phyloP scores from a whole-genome alignment of 495 filamentous ascomycete genomes.

The Bacidia rubella region DNA sequence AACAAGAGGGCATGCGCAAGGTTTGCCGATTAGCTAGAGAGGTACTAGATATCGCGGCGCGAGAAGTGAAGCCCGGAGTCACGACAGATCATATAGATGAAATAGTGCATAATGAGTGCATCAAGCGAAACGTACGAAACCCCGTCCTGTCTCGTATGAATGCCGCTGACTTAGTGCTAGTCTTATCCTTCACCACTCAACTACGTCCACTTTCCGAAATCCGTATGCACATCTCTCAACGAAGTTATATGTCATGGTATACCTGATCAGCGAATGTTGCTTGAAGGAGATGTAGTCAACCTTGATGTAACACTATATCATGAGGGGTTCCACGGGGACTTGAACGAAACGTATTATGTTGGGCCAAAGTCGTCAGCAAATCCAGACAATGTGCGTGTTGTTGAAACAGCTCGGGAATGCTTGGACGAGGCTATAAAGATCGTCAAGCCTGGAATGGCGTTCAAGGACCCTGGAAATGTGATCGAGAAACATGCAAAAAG shows the following conservation, averaged over 20 bases:
- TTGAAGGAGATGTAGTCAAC: conserved; percentile 82
- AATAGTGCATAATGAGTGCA: conserved; percentile 86
- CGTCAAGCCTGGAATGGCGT: conserved; percentile 75
- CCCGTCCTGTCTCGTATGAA: not conserved
- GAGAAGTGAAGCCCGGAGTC: conserved; percentile 67
- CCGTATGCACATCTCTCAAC: conserved; percentile 88
- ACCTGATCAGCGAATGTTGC: conserved; percentile 61
- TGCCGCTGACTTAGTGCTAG: conserved; percentile 30
- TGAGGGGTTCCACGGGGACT: conserved; percentile 72
- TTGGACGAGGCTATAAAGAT: conserved; percentile 69
- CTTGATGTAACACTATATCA: conserved; percentile 83
- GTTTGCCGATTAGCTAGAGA: conserved; percentile 82
- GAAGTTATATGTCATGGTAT: conserved; percentile 96
- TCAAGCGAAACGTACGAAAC: conserved; percentile 70
- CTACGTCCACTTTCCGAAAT: conserved; percentile 95
- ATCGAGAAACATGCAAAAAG: conserved; percentile 80
- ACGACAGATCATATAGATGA: conserved; percentile 96
- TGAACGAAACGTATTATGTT: conserved; percentile 90
- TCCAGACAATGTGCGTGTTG: conserved; percentile 68
- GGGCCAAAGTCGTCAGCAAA: conserved; percentile 62
- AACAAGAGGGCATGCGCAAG: conserved; percentile 80
- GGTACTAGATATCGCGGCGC: conserved; percentile 82
- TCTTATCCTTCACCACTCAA: conserved; percentile 94
- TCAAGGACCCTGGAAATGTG: conserved; percentile 69
- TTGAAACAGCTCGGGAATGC: conserved; percentile 70